Base-by-base conservation (phyloP, 1,284 basidiomycete species). In the Ustilago xerochloae region DNA sequence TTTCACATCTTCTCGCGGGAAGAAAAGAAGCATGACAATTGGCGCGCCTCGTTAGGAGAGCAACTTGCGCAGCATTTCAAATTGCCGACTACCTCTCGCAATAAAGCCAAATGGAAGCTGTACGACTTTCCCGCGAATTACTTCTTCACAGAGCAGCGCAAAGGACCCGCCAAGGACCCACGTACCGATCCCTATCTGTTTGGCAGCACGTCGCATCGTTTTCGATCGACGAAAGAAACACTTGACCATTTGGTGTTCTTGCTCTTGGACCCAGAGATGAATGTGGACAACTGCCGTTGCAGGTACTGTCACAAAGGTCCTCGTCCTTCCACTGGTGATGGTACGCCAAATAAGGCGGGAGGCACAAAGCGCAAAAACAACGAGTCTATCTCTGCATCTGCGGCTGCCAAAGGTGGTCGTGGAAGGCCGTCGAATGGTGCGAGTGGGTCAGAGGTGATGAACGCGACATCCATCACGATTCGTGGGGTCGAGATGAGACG, bases 131-230 rank as follows among this genome's bases (percentile, higher is more conserved):
- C 78, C 9, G 50, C 49, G 4, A 32, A 78, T 39, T 79, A 79
- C 49, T 4, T 29, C 22, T 66, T 79, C 13, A 63, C 75, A n/a
- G 78, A 79, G 48, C 78, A 79, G 51, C 74, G 78, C 48, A 79
- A 78, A 38, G 78, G 78, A 7, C 66, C 66, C 0, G 48, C 58
- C 1, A 20, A 41, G 20, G 46, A 53, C 6, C 58, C 48, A 2
- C 59, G 78, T 26, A 79, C 78, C 12, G 78, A 79, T 39, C 63
- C 76, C 2, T 79, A 79, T 38, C 66, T 79, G 4, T 79, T 76
- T 22, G 78, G 75, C 20, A 64, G 66, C 32, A 22, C 50, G 8
- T 39, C 36, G 10, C 77, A 77, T 52, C 64, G 78, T 28, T 80
- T 80, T 48, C 54, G 76, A 1, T 77, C 74, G 9, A 63, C 66